A percentile compares a stretch with the other conserved stretches of the same genome.
phyloP scores from a whole-genome alignment of 176 grass and related monocot species.

The Lolium multiflorum region DNA sequence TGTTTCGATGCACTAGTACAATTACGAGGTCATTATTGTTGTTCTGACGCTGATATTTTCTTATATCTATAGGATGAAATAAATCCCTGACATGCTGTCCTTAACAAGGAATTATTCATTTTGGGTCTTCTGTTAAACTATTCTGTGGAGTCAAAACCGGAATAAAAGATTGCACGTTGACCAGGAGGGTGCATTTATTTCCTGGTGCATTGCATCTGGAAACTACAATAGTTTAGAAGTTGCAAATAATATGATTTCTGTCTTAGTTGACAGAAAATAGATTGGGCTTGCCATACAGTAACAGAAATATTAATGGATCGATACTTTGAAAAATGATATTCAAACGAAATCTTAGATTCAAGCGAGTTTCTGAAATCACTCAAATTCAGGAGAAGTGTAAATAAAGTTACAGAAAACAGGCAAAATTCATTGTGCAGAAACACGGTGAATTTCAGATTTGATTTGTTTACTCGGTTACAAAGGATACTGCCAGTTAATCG shows the following conservation, averaged over 20 bases:
- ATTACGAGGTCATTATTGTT: background rate
- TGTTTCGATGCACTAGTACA: background rate
- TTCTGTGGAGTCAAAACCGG: background rate
- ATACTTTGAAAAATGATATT: background rate
- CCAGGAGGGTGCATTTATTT: background rate
- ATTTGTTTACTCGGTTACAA: background rate
- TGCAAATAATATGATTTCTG: background rate
- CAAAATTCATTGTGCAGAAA: background rate
- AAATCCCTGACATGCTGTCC: background rate
- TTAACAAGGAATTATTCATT: background rate
- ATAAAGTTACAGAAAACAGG: background rate
- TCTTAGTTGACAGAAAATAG: background rate
- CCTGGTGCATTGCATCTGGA: background rate
- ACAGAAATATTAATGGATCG: background rate
- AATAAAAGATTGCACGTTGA: background rate
- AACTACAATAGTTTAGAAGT: background rate
- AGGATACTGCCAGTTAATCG: background rate
- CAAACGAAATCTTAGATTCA: background rate
- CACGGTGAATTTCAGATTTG: background rate
- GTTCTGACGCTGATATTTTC: background rate
- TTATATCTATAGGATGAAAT: slow-evolving; percentile 8
- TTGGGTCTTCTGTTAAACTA: background rate
- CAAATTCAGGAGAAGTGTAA: background rate
- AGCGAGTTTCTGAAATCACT: background rate
- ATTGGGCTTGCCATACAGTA: background rate